These are phyloP conservation scores for Pascua guehoae DNA, from an alignment of 1,284 basidiomycete genomes.

Conservation along the genomic window DNA sequence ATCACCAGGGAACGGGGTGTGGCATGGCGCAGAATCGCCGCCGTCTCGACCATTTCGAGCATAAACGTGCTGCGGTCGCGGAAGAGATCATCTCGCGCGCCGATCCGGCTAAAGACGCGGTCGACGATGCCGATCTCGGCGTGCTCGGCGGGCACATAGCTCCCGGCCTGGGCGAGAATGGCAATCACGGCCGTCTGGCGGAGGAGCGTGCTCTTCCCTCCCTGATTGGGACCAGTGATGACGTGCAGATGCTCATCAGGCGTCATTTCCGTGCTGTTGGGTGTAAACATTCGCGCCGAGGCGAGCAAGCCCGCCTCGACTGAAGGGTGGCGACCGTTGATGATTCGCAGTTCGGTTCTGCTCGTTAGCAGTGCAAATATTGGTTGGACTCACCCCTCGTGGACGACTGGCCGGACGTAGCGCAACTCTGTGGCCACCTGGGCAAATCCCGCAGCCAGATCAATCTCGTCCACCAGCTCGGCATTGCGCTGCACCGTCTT, in stretches of 20 bases:
- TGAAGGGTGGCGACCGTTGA: constrained; percentile 82
- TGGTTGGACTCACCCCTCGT: constrained; percentile 59
- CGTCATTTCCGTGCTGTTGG: constrained; percentile 70
- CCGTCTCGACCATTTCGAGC: constrained; percentile 52
- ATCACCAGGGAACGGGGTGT: constrained; percentile 81
- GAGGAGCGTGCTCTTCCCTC: constrained; percentile 83
- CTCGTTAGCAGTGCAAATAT: constrained; percentile 4
- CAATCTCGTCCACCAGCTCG: constrained; percentile 79
- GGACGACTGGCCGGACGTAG: constrained; percentile 69
- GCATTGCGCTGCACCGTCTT: constrained; percentile 67
- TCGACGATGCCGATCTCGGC: constrained; percentile 84
- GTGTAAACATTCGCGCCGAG: constrained; percentile 70
- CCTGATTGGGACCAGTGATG: constrained; percentile 97
- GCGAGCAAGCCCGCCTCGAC: constrained; percentile 84
- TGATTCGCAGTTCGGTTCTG: constrained; percentile 65
- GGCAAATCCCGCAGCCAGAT: constrained; percentile 78
- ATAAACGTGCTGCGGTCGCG: constrained; percentile 88
- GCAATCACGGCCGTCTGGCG: constrained; percentile 87
- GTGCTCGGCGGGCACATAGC: constrained; percentile 81
- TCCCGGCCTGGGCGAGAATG: constrained; percentile 87
- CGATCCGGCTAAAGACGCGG: constrained; percentile 87
- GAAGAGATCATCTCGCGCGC: constrained; percentile 92
- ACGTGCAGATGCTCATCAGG: constrained; percentile 63
- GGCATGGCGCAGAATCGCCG: constrained; percentile 64
- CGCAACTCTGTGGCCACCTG: constrained; percentile 73